A percentile compares a stretch with the other conserved stretches of the same genome.
These are phyloP conservation scores for Penicillium sp. DNA, from an alignment of 2,329 filamentous ascomycete species.

Conservation along the genomic window DNA sequence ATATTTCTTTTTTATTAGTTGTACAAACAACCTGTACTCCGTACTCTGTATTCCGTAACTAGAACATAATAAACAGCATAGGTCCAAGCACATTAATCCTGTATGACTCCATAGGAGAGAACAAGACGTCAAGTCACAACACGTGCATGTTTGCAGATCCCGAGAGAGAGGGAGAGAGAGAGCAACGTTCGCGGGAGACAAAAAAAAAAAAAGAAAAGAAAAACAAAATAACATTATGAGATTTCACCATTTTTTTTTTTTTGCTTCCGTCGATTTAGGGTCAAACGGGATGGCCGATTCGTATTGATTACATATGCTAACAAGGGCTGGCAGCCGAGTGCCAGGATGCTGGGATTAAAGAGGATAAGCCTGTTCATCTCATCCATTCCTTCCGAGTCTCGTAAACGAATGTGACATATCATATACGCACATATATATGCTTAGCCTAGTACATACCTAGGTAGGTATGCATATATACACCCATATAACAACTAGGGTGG, in stretches of 20 bases:
- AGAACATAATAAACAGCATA: background rate
- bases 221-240: constrained; percentile 3
- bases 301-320: constrained; percentile 11
- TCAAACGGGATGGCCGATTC: constrained; percentile 15
- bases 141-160: constrained; percentile 18
- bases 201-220: constrained; percentile 9
- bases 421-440: background rate
- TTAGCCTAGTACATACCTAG: background rate
- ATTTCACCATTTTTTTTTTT: background rate
- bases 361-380: background rate
- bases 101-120: background rate
- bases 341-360: constrained; percentile 3
- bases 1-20: background rate
- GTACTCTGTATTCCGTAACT: background rate
- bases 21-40: no score
- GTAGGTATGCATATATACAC: background rate
- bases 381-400: background rate
- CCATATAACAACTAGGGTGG: background rate
- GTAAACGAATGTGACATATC: background rate
- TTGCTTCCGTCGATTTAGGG: background rate
- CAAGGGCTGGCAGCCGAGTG: constrained; percentile 2
- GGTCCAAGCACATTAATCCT: background rate
- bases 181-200: background rate
- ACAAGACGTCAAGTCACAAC: background rate
- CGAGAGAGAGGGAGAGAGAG: background rate